These are phyloP conservation scores for Sugiyamaella boreocaroliniensis DNA, from an alignment of 805 yeast genomes.

Conservation along the genomic window DNA sequence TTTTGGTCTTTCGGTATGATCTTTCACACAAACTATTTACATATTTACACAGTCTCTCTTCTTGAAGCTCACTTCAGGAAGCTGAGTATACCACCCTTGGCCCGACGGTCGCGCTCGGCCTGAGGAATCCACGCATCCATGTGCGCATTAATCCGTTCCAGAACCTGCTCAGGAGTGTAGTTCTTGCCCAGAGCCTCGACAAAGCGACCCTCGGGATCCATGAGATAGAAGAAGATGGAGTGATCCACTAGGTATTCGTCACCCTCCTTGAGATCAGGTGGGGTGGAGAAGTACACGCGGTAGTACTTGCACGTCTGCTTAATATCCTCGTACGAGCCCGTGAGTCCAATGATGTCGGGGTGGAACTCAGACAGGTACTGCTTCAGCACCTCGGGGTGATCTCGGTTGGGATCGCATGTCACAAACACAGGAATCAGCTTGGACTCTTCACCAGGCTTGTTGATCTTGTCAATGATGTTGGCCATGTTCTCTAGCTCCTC, in stretches of 20 bases:
- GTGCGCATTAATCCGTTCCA: constrained; percentile 66
- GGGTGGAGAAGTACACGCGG: constrained; percentile 96
- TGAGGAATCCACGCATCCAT: constrained; percentile 69
- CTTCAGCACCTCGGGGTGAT: constrained; percentile 75
- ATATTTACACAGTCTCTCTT: not conserved
- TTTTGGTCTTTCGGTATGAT: too few relatives aligned
- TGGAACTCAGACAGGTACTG: constrained; percentile 86
- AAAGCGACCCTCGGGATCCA: constrained; percentile 98
- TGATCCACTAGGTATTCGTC: constrained; percentile 96
- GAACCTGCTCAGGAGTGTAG: constrained; percentile 71
- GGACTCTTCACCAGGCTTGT: constrained; percentile 34
- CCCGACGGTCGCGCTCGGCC: constrained; percentile 50
- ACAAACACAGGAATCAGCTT: constrained; percentile 77
- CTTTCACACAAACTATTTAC: not conserved
- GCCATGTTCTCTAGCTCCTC: constrained; percentile 94
- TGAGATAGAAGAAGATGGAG: constrained; percentile 90
- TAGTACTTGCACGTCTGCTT: constrained; percentile 81
- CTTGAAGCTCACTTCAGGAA: not conserved
- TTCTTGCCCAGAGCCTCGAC: constrained; percentile 93
- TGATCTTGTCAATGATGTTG: constrained; percentile 56
- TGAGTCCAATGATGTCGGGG: constrained; percentile 79
- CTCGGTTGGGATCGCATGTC: constrained; percentile 96
- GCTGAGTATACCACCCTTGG: not conserved
- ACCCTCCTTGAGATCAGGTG: constrained; percentile 87
- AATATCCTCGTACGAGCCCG: constrained; percentile 82